Percentiles rank a stretch among this genome's conserved stretches.
phyloP scores from a whole-genome alignment of 805 yeast genomes.

The Debaryomyces hansenii region DNA sequence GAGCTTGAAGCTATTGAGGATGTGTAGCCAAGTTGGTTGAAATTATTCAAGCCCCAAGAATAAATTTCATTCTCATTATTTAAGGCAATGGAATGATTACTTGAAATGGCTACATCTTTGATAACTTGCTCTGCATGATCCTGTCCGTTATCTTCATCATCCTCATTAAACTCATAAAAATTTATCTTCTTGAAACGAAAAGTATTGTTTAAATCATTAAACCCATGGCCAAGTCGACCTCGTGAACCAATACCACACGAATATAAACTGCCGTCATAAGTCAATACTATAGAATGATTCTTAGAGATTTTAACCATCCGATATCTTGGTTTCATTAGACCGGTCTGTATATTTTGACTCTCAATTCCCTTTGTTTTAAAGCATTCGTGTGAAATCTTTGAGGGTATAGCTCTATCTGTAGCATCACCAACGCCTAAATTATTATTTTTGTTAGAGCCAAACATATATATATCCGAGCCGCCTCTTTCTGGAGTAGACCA shows the following conservation, averaged over 20 bases:
- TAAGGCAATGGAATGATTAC: constrained; percentile 66
- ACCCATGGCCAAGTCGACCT: constrained; percentile 67
- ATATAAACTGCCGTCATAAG: constrained; percentile 54
- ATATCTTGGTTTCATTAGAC: constrained; percentile 41
- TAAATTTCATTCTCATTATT: constrained; percentile 54
- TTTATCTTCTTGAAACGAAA: constrained; percentile 46
- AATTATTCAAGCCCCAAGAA: constrained; percentile 78
- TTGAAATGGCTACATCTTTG: constrained; percentile 49
- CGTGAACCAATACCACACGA: constrained; percentile 68
- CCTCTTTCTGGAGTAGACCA: constrained; percentile 51
- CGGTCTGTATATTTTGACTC: constrained; percentile 9
- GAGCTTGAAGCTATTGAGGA: constrained; percentile 14
- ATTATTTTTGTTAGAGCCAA: constrained; percentile 63
- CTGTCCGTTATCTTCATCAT: constrained; percentile 11
- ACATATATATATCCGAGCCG: constrained; percentile 58
- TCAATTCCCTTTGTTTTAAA: constrained; percentile 15
- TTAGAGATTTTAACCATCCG: constrained; percentile 55
- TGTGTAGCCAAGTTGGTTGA: constrained; percentile 60
- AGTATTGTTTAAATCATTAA: constrained; percentile 35
- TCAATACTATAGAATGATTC: constrained; percentile 62
- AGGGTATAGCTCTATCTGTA: constrained; percentile 43
- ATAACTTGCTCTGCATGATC: constrained; percentile 16
- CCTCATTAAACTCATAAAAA: constrained; percentile 22
- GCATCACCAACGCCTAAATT: constrained; percentile 69
- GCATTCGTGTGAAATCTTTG: constrained; percentile 32